Base-by-base conservation (phyloP, 345 rosid species). In the Eucalyptus regnans region DNA sequence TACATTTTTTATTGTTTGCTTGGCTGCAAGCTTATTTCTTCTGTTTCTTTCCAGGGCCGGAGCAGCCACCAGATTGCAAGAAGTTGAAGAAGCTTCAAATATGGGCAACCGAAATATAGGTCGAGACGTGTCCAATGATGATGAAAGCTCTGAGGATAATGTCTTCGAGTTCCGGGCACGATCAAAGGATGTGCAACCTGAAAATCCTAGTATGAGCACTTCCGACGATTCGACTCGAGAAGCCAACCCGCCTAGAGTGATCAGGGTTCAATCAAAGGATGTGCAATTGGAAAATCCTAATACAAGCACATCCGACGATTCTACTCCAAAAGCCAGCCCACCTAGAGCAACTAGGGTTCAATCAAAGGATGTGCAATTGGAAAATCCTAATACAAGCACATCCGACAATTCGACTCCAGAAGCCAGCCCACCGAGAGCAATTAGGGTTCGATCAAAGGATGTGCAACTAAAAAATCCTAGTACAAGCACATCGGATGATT, bases 301-400 rank as follows among this genome's bases (percentile, higher is more conserved):
- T 49, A 49, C 50, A 12, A 60, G 68, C 68, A 54, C 60, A 4
- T 54, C 25, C 1, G 5, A 54, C 22, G 60, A 22, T 54, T 54
- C 12, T 0, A 54, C 27, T 20, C 60, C 10, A 20, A 5, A 20
- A 54, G 60, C 27, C 12, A 54, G 25, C 60, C 60, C 27, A 0
- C 60, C 60, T 8, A 54, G 60, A 54, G 9, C 8, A 4, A 20
- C 22, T 2, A 8, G 23, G 0, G 60, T 22, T 18, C 9, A 9
- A 0, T 54, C 31, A 6, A 60, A 60, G 31, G 66, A 27, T 60
- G 31, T 12, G n/a, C 66, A 25, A 29, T 15, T 0, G 0, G 0
- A 25, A 60, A 60, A 60, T 29, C 66, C 2, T 2, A 5, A 6
- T 6, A 13, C 15, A 49, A 49, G 50, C 50, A 49, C 15, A 49